phyloP scores from a whole-genome alignment of 2,329 filamentous ascomycete genomes.

The Penicillium aurantiogriseum region DNA sequence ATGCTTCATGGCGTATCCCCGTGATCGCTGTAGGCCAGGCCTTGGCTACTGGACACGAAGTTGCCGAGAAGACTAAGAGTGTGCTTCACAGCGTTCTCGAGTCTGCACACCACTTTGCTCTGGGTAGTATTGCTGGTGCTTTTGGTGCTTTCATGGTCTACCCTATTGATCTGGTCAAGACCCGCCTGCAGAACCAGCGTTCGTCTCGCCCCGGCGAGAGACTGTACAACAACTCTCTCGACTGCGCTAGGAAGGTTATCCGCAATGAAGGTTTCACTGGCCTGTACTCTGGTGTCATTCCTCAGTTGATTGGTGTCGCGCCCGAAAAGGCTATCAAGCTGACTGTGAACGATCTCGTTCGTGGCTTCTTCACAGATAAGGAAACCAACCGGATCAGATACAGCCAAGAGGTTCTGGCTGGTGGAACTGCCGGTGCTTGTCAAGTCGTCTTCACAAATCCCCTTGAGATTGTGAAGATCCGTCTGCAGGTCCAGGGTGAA shows the following conservation, averaged over 20 bases:
- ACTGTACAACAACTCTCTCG: constrained; percentile 94
- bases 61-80: constrained; percentile 55
- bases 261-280: constrained; percentile 87
- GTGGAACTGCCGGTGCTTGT: constrained; percentile 85
- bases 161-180: constrained; percentile 98
- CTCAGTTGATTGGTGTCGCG: constrained; percentile 95
- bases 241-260: constrained; percentile 91
- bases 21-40: constrained; percentile 54
- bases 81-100: constrained; percentile 66
- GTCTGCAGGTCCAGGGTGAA: constrained; percentile 95
- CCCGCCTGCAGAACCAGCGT: constrained; percentile 95
- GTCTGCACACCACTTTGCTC: constrained; percentile 83
- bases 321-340: constrained; percentile 99
- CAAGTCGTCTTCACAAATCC: constrained; percentile 99
- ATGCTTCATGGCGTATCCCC: constrained; percentile 80
- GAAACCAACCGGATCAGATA: constrained; percentile 70
- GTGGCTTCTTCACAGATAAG: constrained; percentile 70
- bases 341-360: constrained; percentile 92
- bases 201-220: constrained; percentile 76
- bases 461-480: constrained; percentile 98
- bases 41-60: constrained; percentile 48
- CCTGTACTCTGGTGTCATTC: constrained; percentile 89
- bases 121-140: constrained; percentile 87
- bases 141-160: constrained; percentile 99
- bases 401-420: constrained; percentile 75